phyloP scores from a whole-genome alignment of 768 basidiomycete species.

The Macrolepiota fuliginosa region DNA sequence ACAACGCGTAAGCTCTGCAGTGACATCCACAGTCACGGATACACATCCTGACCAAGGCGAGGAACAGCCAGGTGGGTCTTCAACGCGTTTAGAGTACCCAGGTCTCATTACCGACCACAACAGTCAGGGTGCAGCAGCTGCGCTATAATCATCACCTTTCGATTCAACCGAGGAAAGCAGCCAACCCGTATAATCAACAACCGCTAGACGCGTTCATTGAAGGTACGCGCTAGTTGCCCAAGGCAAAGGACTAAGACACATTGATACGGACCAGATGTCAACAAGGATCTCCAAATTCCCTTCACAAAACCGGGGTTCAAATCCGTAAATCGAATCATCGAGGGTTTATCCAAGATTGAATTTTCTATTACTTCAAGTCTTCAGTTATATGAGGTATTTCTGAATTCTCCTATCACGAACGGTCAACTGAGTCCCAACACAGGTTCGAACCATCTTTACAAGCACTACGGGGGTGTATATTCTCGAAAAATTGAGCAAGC shows the following conservation, averaged over 20 bases:
- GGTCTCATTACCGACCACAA: not conserved
- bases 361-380: not conserved
- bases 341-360: not conserved
- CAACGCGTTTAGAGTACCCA: not conserved
- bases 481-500: not conserved
- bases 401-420: not conserved
- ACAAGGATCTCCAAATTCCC: not conserved
- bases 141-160: too few species aligned
- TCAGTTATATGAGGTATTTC: not conserved
- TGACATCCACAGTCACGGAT: too few species aligned
- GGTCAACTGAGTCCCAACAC: too few species aligned
- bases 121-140: too few species aligned
- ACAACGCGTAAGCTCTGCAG: too few species aligned
- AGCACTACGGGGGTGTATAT: too few species aligned
- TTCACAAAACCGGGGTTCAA: not conserved
- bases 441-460: too few species aligned
- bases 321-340: not conserved
- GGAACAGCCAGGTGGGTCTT: too few species aligned
- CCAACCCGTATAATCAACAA: not conserved
- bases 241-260: not conserved
- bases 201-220: not conserved
- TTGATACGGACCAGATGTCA: not conserved
- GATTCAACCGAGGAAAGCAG: not conserved
- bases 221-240: not conserved
- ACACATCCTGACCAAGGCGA: too few species aligned